Evolutionary conservation across 805 yeast genomes (phyloP).

Genomic region (Starmerella vaccinii): DNA sequence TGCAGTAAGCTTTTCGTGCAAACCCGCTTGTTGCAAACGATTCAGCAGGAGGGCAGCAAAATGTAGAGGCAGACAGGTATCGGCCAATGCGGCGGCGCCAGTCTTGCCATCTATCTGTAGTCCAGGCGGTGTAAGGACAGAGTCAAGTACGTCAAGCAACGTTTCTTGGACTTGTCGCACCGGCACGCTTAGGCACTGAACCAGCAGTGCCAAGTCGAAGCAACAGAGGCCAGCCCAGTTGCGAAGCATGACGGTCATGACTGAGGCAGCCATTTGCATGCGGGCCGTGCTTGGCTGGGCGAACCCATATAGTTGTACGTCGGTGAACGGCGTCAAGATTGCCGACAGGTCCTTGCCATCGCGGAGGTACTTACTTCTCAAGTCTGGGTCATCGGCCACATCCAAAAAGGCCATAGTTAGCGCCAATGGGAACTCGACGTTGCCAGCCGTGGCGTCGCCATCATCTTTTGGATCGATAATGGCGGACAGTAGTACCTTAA

Average conservation of each 20-base stretch:
- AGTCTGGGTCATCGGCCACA: slow-evolving; percentile 47
- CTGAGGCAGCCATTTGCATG: slow-evolving; percentile 49
- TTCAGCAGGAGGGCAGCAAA: slow-evolving; percentile 52
- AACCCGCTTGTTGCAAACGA: slow-evolving; percentile 45
- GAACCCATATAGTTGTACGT: slow-evolving; percentile 35
- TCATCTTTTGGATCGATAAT: slow-evolving; percentile 34
- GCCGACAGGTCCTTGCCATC: slow-evolving; percentile 54
- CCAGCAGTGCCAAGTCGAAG: slow-evolving; percentile 41
- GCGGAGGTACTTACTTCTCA: slow-evolving; percentile 42
- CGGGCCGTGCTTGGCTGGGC: slow-evolving; percentile 43
- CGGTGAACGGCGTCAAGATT: slow-evolving; percentile 63
- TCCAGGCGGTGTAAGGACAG: slow-evolving; percentile 47
- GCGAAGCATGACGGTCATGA: slow-evolving; percentile 53
- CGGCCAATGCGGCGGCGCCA: slow-evolving; percentile 32
- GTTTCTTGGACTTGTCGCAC: slow-evolving; percentile 44
- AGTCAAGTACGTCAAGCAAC: slow-evolving; percentile 61
- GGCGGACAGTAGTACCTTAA: slow-evolving; percentile 37
- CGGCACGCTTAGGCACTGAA: slow-evolving; percentile 24
- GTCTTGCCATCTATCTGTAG: slow-evolving; percentile 20
- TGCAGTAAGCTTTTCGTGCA: slow-evolving; percentile 39
- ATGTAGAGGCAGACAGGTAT: slow-evolving; percentile 39
- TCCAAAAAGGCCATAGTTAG: slow-evolving; percentile 41
- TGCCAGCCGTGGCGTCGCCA: neutral
- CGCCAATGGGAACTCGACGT: slow-evolving; percentile 24
- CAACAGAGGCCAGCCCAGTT: slow-evolving; percentile 68